A percentile compares a stretch with the other conserved stretches of the same genome.
Evolutionary conservation across 2,329 filamentous ascomycete species (phyloP).

Genomic region (Paracorniculantispora psalliotae): DNA sequence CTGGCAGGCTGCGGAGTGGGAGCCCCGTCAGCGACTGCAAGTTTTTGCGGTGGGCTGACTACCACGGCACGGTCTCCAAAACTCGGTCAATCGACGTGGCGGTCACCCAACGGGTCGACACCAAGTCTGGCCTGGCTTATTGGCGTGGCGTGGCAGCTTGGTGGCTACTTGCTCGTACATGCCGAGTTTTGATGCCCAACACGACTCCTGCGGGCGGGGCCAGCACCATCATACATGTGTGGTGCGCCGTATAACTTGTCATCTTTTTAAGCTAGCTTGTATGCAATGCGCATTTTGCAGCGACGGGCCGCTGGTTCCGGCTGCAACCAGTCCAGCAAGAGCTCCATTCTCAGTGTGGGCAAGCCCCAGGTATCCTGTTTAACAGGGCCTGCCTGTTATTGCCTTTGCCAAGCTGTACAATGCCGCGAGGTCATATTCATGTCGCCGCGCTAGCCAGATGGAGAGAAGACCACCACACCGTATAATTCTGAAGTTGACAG

Average conservation of each 20-base stretch:
- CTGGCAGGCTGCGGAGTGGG: background rate
- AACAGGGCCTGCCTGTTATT: background rate
- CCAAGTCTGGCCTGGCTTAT: background rate
- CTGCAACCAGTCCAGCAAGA: background rate
- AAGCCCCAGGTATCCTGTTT: conserved; percentile 3
- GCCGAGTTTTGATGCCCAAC: conserved; percentile 13
- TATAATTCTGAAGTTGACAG: background rate
- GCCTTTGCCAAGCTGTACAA: background rate
- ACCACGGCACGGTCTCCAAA: conserved; percentile 9
- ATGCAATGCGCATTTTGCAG: conserved; percentile 9
- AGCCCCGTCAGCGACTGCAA: background rate
- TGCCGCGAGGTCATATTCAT: background rate
- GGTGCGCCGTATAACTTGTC: background rate
- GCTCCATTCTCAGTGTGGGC: background rate
- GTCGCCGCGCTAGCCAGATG: background rate
- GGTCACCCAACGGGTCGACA: conserved; percentile 13
- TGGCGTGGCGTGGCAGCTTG: background rate
- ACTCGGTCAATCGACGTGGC: conserved; percentile 15
- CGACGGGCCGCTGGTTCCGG: conserved; percentile 9
- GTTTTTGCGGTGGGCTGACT: background rate
- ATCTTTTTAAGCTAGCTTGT: background rate
- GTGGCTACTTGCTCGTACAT: conserved; percentile 5
- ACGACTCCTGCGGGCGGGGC: conserved; percentile 5
- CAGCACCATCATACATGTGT: background rate
- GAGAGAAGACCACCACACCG: conserved; percentile 2